These are phyloP conservation scores for Zelonia costaricensis DNA, from an alignment of 208 protist genomes.

Conservation along the genomic window DNA sequence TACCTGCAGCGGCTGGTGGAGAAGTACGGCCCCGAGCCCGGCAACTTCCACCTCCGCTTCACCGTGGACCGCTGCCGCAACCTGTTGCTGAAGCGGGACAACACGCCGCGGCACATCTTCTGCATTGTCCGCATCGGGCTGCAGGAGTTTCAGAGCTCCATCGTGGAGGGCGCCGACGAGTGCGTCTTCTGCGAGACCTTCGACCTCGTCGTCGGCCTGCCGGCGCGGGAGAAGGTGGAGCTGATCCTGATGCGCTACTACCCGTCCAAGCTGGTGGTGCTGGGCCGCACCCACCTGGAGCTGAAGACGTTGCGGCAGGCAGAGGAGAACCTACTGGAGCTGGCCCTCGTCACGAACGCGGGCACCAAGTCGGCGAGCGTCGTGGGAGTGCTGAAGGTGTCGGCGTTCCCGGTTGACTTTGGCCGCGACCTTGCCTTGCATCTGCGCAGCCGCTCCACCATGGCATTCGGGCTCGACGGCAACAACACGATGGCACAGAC, in stretches of 20 bases:
- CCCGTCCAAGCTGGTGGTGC: conserved; percentile 30
- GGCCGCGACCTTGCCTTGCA: conserved; percentile 7
- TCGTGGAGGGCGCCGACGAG: conserved; percentile 43
- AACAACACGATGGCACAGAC: conserved; percentile 13
- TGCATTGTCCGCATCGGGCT: conserved; percentile 57
- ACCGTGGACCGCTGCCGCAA: conserved; percentile 48
- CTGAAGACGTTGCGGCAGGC: conserved; percentile 32
- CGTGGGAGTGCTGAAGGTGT: conserved; percentile 50
- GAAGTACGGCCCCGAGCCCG: conserved; percentile 79
- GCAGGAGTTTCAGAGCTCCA: conserved; percentile 53
- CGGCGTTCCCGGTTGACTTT: conserved; percentile 45
- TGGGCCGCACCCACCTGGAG: conserved; percentile 58
- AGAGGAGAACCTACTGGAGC: conserved; percentile 34
- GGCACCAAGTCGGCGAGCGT: conserved; percentile 43
- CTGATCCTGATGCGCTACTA: conserved; percentile 56
- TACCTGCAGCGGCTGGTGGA: conserved; percentile 60
- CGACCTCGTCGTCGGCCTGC: conserved; percentile 61
- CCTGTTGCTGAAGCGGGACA: conserved; percentile 13
- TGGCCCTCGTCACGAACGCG: conserved; percentile 52
- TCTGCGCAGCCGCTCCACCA: conserved; percentile 18
- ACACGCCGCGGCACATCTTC: conserved; percentile 23
- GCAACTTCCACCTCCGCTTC: conserved; percentile 48
- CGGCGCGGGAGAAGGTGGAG: conserved; percentile 63
- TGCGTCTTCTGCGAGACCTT: conserved; percentile 71
- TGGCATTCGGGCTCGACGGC: conserved; percentile 20